Evolutionary conservation across 75 land plant genomes (phyloP), one percentile per base, ranked within the genome.

Genomic region (Chamaecyparis obtusa): DNA sequence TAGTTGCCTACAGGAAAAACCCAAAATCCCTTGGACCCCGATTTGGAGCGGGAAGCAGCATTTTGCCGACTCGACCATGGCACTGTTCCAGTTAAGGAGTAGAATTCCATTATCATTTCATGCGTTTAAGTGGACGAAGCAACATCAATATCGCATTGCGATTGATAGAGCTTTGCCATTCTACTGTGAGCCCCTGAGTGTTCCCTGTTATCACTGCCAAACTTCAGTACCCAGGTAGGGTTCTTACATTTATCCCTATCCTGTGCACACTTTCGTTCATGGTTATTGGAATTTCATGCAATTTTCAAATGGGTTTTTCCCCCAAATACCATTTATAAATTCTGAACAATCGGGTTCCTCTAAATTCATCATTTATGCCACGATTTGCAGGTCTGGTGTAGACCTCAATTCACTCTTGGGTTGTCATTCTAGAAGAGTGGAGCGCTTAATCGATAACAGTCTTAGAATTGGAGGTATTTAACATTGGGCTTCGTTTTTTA

Each of bases 391-490:
- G 41, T 39, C 41, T 39, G 2, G 2, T 39, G 44, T 39, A 39
- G 81, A 41, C 37, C 39, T 78, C 19, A 39, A 27, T 21, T 78
- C 35, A 21, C 81, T 78, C 9, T 78, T 78, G 24, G 81, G n/a
- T 24, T 21, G 24, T 60, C 81, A 39, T 37, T 78, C 43, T 78
- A 41, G 27, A 39, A 21, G 81, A 37, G 44, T 39, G 44, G 81
- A 78, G 44, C 2, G 27, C 43, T 39, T 78, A 78, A 8, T 17
- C 44, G 39, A 21, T 16, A 17, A 19, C 43, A 37, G 81, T 14
- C 24, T 78, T 24, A 78, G 81, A 78, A 21, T 78, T 39, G 81
- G 81, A 78, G 81, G 81, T 78, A 78, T 17, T 78, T 78, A 1
- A 17, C 43, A 27, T 39, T 37, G 24, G 21, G 39, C 9, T 78